Percentiles rank a stretch among this genome's conserved stretches.
phyloP scores from a whole-genome alignment of 371 early-diverging fungal species.

The Paraphysoderma sedebokerense region DNA sequence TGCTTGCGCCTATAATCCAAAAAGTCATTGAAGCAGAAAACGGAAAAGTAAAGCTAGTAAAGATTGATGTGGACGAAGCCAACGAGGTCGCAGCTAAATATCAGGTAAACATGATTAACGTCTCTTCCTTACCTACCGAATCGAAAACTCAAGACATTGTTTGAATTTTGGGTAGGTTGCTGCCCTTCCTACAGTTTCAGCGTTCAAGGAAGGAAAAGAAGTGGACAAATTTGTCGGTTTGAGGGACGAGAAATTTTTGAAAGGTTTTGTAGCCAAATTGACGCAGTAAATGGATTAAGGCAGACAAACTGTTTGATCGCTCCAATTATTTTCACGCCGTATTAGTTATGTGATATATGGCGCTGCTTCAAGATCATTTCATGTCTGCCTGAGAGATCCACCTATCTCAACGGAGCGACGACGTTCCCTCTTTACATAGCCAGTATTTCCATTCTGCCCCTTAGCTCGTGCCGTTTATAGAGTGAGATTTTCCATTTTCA shows the following conservation, averaged over 20 bases:
- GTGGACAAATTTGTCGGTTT: constrained; percentile 2
- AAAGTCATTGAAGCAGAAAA: neutral
- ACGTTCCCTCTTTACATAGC: too few relatives aligned
- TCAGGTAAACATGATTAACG: neutral
- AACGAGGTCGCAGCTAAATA: neutral
- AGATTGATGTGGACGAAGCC: neutral
- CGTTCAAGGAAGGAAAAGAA: constrained; percentile 3
- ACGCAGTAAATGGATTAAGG: neutral
- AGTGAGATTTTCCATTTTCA: too few relatives aligned
- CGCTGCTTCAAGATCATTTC: too few relatives aligned
- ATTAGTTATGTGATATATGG: too few relatives aligned
- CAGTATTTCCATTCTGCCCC: too few relatives aligned
- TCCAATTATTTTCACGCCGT: too few relatives aligned
- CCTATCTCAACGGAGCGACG: too few relatives aligned
- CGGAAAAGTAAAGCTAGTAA: neutral
- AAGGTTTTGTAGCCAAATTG: neutral
- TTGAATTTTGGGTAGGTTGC: neutral
- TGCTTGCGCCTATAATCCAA: neutral
- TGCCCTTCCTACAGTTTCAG: constrained; percentile 1
- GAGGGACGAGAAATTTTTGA: neutral
- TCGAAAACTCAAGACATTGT: neutral
- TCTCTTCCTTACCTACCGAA: neutral
- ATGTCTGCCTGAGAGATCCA: too few relatives aligned
- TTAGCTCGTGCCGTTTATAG: too few relatives aligned
- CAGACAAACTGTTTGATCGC: too few relatives aligned